Evolutionary conservation across 2,329 filamentous ascomycete genomes (phyloP), one percentile per base, ranked within the genome.

Genomic region (Fusarium poae): DNA sequence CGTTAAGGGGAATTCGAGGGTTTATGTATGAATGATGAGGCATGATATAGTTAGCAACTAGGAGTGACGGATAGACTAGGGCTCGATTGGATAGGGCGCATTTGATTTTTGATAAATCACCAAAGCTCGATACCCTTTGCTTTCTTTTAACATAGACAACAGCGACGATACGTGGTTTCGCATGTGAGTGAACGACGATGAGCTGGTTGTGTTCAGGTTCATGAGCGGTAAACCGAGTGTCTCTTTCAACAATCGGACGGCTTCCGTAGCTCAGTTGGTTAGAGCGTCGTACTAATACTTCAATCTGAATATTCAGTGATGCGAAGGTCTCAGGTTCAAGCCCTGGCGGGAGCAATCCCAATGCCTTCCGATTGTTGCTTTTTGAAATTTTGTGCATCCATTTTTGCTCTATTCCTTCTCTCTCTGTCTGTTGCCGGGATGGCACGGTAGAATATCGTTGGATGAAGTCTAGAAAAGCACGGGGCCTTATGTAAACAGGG

Each of bases 1-100:
- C 77, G 6, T 68, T 83, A n/a, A 74, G 81, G n/a, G 80, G 81
- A 7, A 81, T 82, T 29, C 73, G 81, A 30, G 79, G 80, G 15
- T 79, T 80, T 55, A 76, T 81, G 56, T 77, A 72, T 61, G 63
- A 74, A 56, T 74, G 62, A 72, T 18, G 43, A 30, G 39, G 25
- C 27, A 30, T 34, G 49, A 49, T 61, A 25, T 39, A 51, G 34
- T 39, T 39, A 49, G 15, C 52, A 35, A 37, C 37, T 48, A 45
- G 46, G 23, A 44, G 39, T 39, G 35, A 29, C 11, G 42, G 43
- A 32, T 57, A 44, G 27, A 65, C 27, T 13, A 30, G 23, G 29
- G 18, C 18, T 43, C n/a, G 16, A 20, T 46, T 44, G 54, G 35
- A 52, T 13, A 55, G 44, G 23, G 29, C 39, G 53, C 30, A 57